Percentiles rank a stretch among this genome's conserved stretches.
Evolutionary conservation across 768 basidiomycete genomes (phyloP).

Genomic region (Cystobasidiopsis lactophilus): DNA sequence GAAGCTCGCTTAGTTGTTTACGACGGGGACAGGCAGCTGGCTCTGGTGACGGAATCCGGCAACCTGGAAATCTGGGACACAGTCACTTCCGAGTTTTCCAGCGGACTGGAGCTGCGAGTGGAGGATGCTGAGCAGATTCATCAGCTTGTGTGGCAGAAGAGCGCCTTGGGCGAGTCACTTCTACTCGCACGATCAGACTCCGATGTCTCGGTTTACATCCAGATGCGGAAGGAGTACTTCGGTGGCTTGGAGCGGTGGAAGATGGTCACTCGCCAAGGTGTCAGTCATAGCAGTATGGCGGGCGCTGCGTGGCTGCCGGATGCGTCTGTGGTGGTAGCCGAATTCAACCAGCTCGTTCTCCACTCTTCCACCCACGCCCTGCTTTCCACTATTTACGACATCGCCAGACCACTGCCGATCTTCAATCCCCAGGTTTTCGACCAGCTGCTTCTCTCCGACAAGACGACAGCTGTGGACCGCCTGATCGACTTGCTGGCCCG

Average conservation of each 20-base stretch:
- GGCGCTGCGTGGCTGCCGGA: slow-evolving; percentile 41
- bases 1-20: no score
- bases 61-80: no score
- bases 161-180: slow-evolving; percentile 24
- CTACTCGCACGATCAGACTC: slow-evolving; percentile 54
- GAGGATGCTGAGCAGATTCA: no score
- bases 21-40: no score
- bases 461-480: slow-evolving; percentile 13
- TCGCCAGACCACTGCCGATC: slow-evolving; percentile 69
- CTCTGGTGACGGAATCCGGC: no score
- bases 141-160: no score
- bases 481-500: slow-evolving; percentile 5
- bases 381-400: not conserved
- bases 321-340: not conserved
- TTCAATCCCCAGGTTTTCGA: slow-evolving; percentile 83
- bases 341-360: not conserved
- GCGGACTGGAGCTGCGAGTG: no score
- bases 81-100: no score
- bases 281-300: slow-evolving; percentile 39
- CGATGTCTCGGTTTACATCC: slow-evolving; percentile 72
- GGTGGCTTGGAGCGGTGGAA: slow-evolving; percentile 24
- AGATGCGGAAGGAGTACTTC: slow-evolving; percentile 79
- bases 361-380: not conserved
- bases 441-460: slow-evolving; percentile 83
- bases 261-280: not conserved